Base-by-base conservation (phyloP, 805 yeast genomes). In the Saccharomycopsis vini region DNA sequence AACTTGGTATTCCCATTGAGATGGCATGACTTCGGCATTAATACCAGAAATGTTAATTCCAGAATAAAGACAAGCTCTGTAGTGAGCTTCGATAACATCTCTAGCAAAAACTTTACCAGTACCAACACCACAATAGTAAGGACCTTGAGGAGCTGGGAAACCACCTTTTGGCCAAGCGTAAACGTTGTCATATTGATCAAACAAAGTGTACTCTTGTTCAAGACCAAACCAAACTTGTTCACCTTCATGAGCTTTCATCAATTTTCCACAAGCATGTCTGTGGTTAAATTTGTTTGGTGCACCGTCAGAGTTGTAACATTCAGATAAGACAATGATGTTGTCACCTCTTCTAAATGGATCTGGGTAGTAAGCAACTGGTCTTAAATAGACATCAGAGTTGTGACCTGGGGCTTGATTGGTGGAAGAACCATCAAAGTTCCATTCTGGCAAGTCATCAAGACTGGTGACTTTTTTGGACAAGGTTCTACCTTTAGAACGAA, bases 111-210 rank as follows among this genome's bases (percentile, higher is more conserved):
- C 98, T 73, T 87, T 89, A 63, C 97, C 96, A 59, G 96, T 77
- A 71, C 98, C 98, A 54, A 92, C 98, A 81, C 98, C 98, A 76
- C 98, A 92, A 81, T 92, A 92, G 83, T 92, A 92, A 51, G 98
- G 98, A 56, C 98, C 98, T 73, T 92, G 98, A 54, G 98, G 98
- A 56, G 95, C 97, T 63, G 98, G 98, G 94, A 77, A 92, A 53
- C 98, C 98, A 58, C 97, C 97, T 74, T 86, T 81, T 68, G 98
- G 98, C 98, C 98, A 92, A 54, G 95, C 97, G 68, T 89, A 92
- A 50, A 83, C 88, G 59, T 81, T 71, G 67, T 85, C 95, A 59
- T 67, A 82, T 65, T 83, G 81, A 67, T 92, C 98, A 62, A 92
- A 85, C 65, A 92, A 71, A 54, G 98, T 92, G 75, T 92, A 92